phyloP scores from a whole-genome alignment of 495 filamentous ascomycete genomes.

The Lasiosphaeria hispida region DNA sequence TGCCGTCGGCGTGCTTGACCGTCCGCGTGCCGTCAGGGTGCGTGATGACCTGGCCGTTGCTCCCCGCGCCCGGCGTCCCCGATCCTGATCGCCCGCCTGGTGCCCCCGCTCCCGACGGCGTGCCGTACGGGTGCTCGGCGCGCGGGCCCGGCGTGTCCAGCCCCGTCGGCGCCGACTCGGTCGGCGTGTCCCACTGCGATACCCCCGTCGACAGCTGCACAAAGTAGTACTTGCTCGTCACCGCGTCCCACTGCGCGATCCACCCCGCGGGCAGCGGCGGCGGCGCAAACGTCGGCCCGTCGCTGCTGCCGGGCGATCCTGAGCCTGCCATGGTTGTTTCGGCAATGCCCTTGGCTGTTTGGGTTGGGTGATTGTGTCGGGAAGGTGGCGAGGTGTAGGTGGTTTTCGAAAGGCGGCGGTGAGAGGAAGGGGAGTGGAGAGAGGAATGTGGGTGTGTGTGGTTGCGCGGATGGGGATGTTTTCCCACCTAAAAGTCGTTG shows the following conservation, averaged over 20 bases:
- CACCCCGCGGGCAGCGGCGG: conserved; percentile 70
- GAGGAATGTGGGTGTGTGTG: too few species aligned
- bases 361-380: not conserved
- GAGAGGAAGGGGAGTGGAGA: too few species aligned
- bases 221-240: conserved; percentile 73
- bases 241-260: conserved; percentile 82
- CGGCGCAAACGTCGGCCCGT: conserved; percentile 68
- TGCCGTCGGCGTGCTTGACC: conserved; percentile 48
- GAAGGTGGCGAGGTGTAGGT: not conserved
- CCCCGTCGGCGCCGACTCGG: conserved; percentile 54
- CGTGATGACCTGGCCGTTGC: conserved; percentile 44
- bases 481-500: too few species aligned
- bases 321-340: conserved; percentile 42
- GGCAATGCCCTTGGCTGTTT: not conserved
- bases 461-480: too few species aligned
- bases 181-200: conserved; percentile 77
- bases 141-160: conserved; percentile 45
- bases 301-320: conserved; percentile 59
- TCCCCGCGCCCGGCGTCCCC: conserved; percentile 18
- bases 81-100: not conserved
- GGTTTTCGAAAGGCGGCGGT: too few species aligned
- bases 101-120: conserved; percentile 23
- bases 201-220: conserved; percentile 72
- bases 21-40: conserved; percentile 54
- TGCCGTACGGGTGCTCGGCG: conserved; percentile 52